A percentile compares a stretch with the other conserved stretches of the same genome.
Conservation (phyloP, 2,329 filamentous ascomycete genomes). For the Geoglossum cookeanum region DNA sequence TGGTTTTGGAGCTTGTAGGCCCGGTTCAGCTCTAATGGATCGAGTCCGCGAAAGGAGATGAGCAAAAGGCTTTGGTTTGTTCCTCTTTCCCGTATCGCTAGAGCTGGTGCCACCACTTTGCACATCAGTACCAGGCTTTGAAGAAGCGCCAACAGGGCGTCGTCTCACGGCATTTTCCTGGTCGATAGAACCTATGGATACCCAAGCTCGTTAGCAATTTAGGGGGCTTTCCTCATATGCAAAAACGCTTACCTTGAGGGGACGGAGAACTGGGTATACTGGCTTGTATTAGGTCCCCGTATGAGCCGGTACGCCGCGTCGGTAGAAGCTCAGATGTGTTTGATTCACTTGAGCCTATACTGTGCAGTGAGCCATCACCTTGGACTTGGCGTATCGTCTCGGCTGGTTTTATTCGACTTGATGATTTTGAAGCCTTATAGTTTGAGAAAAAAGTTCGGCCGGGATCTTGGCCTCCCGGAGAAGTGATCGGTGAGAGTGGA, state of each 20-base stretch:
- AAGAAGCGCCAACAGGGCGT: not conserved
- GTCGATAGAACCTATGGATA: not conserved
- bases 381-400: constrained; percentile 12
- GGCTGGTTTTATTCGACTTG: constrained; percentile 21
- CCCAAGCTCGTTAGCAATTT: not conserved
- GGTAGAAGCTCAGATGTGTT: not conserved
- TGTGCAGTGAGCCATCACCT: constrained; percentile 12
- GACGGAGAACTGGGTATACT: not conserved
- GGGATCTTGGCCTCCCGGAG: not conserved
- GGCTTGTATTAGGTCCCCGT: not conserved
- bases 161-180: not conserved
- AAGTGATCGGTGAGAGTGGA: not conserved
- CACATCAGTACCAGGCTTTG: not conserved
- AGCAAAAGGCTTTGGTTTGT: constrained; percentile 15
- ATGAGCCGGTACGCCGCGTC: not conserved
- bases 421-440: constrained; percentile 27
- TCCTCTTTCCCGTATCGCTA: not conserved
- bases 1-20: constrained; percentile 10
- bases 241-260: not conserved
- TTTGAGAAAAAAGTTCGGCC: constrained; percentile 27
- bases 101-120: not conserved
- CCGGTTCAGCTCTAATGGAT: constrained; percentile 25
- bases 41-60: constrained; percentile 22
- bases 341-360: constrained; percentile 15
- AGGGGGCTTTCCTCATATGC: not conserved